phyloP scores from a whole-genome alignment of 805 yeast genomes.

The Metschnikowia colocasiae region DNA sequence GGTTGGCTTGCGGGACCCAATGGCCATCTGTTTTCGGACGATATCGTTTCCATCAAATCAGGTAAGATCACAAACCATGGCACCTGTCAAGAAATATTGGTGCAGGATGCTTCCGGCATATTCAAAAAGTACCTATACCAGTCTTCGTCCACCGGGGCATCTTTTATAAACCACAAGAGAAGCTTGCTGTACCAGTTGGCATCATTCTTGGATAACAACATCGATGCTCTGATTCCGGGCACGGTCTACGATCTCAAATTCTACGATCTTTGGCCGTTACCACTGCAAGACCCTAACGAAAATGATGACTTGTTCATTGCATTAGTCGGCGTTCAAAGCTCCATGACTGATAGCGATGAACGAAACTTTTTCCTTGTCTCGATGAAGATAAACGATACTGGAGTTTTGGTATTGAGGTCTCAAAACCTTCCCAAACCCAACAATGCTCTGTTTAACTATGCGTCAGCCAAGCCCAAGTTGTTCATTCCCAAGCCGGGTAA shows the following conservation, averaged over 20 bases:
- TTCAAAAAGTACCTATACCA: constrained; percentile 31
- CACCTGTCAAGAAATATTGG: constrained; percentile 33
- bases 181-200: constrained; percentile 33
- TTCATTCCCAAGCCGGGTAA: constrained; percentile 55
- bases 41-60: constrained; percentile 55
- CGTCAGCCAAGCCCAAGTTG: constrained; percentile 41
- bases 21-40: constrained; percentile 30
- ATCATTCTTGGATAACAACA: constrained; percentile 25
- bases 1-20: constrained; percentile 11
- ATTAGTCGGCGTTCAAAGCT: constrained; percentile 13
- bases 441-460: constrained; percentile 3
- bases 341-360: constrained; percentile 14
- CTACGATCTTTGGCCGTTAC: constrained; percentile 58
- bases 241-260: constrained; percentile 49
- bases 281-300: constrained; percentile 19
- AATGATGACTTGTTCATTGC: constrained; percentile 11
- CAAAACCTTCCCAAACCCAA: constrained; percentile 54
- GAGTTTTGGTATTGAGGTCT: constrained; percentile 56
- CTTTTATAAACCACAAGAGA: constrained; percentile 24
- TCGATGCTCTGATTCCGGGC: constrained; percentile 48
- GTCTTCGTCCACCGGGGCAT: constrained; percentile 26
- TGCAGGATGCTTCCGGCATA: constrained; percentile 46
- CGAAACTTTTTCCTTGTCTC: constrained; percentile 49
- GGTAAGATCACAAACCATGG: constrained; percentile 54
- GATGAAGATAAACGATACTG: constrained; percentile 47